phyloP scores from a whole-genome alignment of 805 yeast species.

The Hanseniaspora guilliermondii region DNA sequence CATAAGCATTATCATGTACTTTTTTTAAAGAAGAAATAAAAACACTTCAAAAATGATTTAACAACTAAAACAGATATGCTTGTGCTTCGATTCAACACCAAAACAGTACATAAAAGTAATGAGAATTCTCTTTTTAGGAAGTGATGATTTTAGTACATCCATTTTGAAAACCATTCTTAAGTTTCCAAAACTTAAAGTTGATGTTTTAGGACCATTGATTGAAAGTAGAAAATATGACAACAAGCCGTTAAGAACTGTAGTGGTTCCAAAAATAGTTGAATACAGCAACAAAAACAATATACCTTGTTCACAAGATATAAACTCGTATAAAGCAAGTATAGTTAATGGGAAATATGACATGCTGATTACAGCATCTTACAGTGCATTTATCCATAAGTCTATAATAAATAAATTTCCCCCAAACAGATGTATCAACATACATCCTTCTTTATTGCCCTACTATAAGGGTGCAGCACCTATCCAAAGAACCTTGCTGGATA shows the following conservation, averaged over 20 bases:
- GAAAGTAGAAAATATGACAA: slow-evolving; percentile 26
- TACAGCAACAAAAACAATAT: slow-evolving; percentile 12
- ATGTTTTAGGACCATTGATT: slow-evolving; percentile 40
- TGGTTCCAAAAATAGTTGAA: slow-evolving; percentile 1
- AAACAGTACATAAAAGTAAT: slow-evolving; percentile 7
- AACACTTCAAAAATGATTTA: too few relatives aligned
- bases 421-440: slow-evolving; percentile 56
- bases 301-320: slow-evolving; percentile 21
- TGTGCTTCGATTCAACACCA: too few relatives aligned
- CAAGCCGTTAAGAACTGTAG: not conserved
- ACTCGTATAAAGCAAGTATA: slow-evolving; percentile 16
- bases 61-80: too few relatives aligned
- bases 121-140: slow-evolving; percentile 59
- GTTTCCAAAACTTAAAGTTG: slow-evolving; percentile 20
- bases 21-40: too few relatives aligned
- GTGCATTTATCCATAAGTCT: slow-evolving; percentile 57
- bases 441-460: slow-evolving; percentile 76
- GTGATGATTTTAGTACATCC: slow-evolving; percentile 55
- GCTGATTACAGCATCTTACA: slow-evolving; percentile 87
- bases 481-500: slow-evolving; percentile 61
- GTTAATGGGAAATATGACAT: slow-evolving; percentile 35
- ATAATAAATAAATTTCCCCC: slow-evolving; percentile 35
- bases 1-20: too few relatives aligned
- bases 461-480: slow-evolving; percentile 85
- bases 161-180: slow-evolving; percentile 30